phyloP scores from a whole-genome alignment of 345 rosid species.

The Turnera subulata region DNA sequence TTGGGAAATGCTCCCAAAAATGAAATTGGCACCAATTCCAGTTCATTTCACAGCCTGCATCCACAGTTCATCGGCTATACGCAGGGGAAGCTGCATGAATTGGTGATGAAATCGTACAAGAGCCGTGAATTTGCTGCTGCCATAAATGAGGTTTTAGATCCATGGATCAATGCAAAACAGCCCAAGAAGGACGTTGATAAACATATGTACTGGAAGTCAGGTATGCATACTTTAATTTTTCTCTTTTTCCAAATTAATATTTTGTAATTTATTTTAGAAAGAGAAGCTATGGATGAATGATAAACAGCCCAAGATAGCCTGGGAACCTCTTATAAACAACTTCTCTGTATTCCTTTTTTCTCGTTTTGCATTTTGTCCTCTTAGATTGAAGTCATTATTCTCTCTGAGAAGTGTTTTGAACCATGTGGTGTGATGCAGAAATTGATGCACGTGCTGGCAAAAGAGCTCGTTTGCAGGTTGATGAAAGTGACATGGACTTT shows the following conservation, averaged over 20 bases:
- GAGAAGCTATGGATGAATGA: too few relatives aligned
- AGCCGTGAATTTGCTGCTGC: slow-evolving; percentile 96
- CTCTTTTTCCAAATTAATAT: not conserved
- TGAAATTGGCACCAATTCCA: slow-evolving; percentile 25
- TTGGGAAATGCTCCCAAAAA: slow-evolving; percentile 28
- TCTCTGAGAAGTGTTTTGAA: too few relatives aligned
- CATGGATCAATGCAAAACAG: slow-evolving; percentile 92
- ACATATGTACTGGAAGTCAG: slow-evolving; percentile 71
- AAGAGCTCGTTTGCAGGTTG: slow-evolving; percentile 67
- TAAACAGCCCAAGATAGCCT: too few relatives aligned
- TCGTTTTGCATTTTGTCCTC: too few relatives aligned
- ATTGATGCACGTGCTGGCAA: slow-evolving; percentile 58
- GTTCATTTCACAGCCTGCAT: slow-evolving; percentile 59
- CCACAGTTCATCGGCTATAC: slow-evolving; percentile 95
- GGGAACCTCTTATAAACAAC: too few relatives aligned
- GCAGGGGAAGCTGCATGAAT: slow-evolving; percentile 87
- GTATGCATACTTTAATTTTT: slow-evolving; percentile 30
- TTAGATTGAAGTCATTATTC: too few relatives aligned
- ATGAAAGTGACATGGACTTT: slow-evolving; percentile 60
- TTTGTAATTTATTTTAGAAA: too few relatives aligned
- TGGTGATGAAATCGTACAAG: slow-evolving; percentile 95
- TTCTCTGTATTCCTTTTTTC: too few relatives aligned
- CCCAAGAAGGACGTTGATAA: slow-evolving; percentile 85
- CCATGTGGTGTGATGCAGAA: slow-evolving; percentile 30
- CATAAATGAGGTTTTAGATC: slow-evolving; percentile 92